Conservation (phyloP, 1,139 yeast genomes). For the Blastobotrys indianensis region DNA sequence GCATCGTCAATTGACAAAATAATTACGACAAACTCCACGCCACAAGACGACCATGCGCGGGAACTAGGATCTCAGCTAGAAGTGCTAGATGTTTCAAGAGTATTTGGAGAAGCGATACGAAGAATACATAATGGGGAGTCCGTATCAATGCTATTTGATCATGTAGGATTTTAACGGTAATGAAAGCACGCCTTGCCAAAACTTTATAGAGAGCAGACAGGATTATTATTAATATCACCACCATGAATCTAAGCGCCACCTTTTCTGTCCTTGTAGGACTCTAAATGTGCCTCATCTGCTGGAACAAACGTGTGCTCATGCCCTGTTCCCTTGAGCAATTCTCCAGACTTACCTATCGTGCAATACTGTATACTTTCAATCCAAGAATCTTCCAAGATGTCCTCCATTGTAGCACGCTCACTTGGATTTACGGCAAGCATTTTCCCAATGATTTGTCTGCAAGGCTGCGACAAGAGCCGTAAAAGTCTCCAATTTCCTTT, state of each 20-base stretch:
- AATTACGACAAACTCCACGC: constrained; percentile 89
- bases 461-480: constrained; percentile 79
- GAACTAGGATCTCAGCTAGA: constrained; percentile 59
- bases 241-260: not conserved
- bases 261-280: constrained; percentile 33
- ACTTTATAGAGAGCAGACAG: too few species aligned
- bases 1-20: constrained; percentile 73
- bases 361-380: constrained; percentile 49
- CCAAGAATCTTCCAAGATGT: constrained; percentile 68
- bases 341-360: constrained; percentile 39
- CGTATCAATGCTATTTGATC: constrained; percentile 88
- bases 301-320: constrained; percentile 54
- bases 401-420: constrained; percentile 63
- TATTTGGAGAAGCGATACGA: constrained; percentile 91
- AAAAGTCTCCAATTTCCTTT: constrained; percentile 83
- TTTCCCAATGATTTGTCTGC: constrained; percentile 67
- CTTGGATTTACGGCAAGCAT: constrained; percentile 69
- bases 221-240: too few species aligned
- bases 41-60: constrained; percentile 56
- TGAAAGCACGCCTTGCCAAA: too few species aligned
- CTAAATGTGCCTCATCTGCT: constrained; percentile 44
- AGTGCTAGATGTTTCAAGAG: constrained; percentile 79
- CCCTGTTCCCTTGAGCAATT: constrained; percentile 41
- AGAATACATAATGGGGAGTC: constrained; percentile 96
- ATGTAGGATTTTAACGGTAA: constrained; percentile 33